Evolutionary conservation across 352 stramenopile species (phyloP).

Genomic region (Aphanomyces stellatus): DNA sequence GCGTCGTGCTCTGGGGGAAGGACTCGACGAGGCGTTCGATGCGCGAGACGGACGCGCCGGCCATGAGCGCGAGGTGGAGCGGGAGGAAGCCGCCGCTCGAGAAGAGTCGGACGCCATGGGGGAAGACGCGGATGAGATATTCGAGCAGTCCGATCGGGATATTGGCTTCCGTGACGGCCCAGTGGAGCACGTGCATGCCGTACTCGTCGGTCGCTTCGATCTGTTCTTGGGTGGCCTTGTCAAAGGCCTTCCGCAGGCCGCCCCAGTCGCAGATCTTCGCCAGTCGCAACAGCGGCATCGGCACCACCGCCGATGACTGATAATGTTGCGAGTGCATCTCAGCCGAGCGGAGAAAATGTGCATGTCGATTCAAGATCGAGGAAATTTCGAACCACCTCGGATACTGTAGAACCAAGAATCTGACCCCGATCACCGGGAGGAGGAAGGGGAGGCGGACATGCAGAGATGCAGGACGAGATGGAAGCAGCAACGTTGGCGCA

Average conservation of each 20-base stretch:
- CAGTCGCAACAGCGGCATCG: slow-evolving; percentile 15
- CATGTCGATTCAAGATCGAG: neutral
- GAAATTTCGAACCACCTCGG: neutral
- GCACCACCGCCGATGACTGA: neutral
- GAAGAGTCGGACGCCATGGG: neutral
- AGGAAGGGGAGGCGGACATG: too few relatives aligned
- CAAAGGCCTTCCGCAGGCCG: slow-evolving; percentile 33
- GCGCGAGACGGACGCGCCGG: slow-evolving; percentile 7
- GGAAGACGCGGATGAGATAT: slow-evolving; percentile 8
- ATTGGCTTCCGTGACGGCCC: slow-evolving; percentile 24
- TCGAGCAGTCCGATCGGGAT: slow-evolving; percentile 18
- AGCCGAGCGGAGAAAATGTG: neutral
- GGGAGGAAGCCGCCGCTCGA: slow-evolving; percentile 11
- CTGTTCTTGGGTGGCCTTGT: slow-evolving; percentile 5
- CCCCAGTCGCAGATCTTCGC: slow-evolving; percentile 40
- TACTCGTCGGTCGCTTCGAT: slow-evolving; percentile 22
- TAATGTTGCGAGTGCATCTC: too few relatives aligned
- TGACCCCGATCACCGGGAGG: too few relatives aligned
- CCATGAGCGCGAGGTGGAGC: slow-evolving; percentile 16
- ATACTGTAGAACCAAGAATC: too few relatives aligned
- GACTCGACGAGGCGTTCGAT: slow-evolving; percentile 4
- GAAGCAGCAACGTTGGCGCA: too few relatives aligned
- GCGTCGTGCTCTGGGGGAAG: neutral
- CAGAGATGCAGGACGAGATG: too few relatives aligned
- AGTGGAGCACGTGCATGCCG: slow-evolving; percentile 29